These are phyloP conservation scores for Jatropha curcas DNA, from an alignment of 345 rosid species.

Conservation along the genomic window DNA sequence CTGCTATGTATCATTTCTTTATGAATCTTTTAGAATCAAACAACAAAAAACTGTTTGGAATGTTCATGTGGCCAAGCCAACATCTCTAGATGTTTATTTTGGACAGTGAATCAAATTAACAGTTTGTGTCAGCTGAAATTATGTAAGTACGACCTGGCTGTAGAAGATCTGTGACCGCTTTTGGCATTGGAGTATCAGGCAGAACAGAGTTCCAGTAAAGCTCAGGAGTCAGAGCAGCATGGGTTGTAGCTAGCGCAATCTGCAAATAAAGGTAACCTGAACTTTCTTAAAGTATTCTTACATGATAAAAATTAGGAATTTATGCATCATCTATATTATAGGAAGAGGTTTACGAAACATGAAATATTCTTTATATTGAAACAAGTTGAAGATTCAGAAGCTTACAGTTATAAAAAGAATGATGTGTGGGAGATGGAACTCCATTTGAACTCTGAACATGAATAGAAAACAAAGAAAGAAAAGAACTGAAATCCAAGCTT, in stretches of 20 bases:
- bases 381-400: neutral
- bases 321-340: neutral
- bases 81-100: neutral
- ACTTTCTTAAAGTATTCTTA: neutral
- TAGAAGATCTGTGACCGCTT: slow-evolving; percentile 46
- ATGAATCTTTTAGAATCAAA: neutral
- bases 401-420: slow-evolving; percentile 40
- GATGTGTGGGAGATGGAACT: slow-evolving; percentile 24
- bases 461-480: neutral
- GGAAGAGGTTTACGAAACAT: neutral
- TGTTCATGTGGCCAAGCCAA: no score
- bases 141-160: slow-evolving; percentile 31
- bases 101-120: neutral
- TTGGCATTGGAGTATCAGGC: slow-evolving; percentile 66
- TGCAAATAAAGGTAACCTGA: slow-evolving; percentile 21
- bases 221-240: slow-evolving; percentile 52
- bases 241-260: slow-evolving; percentile 45
- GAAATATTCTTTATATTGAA: neutral
- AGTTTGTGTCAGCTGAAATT: neutral
- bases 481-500: neutral
- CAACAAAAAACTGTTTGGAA: neutral
- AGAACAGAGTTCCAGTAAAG: slow-evolving; percentile 54
- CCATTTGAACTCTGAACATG: slow-evolving; percentile 27
- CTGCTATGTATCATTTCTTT: neutral
- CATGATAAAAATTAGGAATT: neutral